Base-by-base conservation (phyloP, 1,139 yeast species). In the Spencermartinsiella ligniputridi region DNA sequence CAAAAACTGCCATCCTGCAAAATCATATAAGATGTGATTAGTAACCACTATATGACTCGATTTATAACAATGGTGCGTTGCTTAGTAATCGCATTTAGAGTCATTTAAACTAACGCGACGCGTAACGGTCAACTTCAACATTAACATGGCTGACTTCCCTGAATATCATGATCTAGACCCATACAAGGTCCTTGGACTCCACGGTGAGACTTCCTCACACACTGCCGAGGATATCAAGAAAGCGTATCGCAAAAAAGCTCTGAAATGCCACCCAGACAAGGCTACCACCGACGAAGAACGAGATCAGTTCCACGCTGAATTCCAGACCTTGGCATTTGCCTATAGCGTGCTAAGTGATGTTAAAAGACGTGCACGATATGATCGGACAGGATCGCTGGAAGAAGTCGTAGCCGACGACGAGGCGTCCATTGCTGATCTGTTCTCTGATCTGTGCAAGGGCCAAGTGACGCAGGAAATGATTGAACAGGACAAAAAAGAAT, bases 181-280 rank as follows among this genome's bases (percentile, higher is more conserved):
- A 0, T 88, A 88, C 60, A 78, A 71, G 45, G 73, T 72, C 0
- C 70, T 88, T 19, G 76, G 69, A 15, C 40, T 67, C 3, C 25
- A 22, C 6, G 25, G 11, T 11, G 74, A 78, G 1, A 56, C 57
- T 1, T 54, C 50, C 19, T 57, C 62, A 1, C 71, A 79, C 1
- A 64, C 78, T 1, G 78, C 76, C 0, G 65, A 75, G 1, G 82
- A 75, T 15, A 75, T 88, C 54, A 85, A 83, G 59, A 79, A 76
- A 57, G 78, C 89, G 0, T 88, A 88, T 63, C 78, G 89, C 54
- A 78, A 76, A 50, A 67, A 78, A 35, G 87, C 95, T 54, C 71
- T 88, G 37, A 68, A 72, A 49, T 75, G 76, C 51, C 96, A 88
- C 61, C 96, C 96, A 0, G 96, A 88, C 63, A 88, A 87, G 60